These are phyloP conservation scores for Eutrema yunnanense DNA, from an alignment of 345 rosid species.

Conservation along the genomic window DNA sequence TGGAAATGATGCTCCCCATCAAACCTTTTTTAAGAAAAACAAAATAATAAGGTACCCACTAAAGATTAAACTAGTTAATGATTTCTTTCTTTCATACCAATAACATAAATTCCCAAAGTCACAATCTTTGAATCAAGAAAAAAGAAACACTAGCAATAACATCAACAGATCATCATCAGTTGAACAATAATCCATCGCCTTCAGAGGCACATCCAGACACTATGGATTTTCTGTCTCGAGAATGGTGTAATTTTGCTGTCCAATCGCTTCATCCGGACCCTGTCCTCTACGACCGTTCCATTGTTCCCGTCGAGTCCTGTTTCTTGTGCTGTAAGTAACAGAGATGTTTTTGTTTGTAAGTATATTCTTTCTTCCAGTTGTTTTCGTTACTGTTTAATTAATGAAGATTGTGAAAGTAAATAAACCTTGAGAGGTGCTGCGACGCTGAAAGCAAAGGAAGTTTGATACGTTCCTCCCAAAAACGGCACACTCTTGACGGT, in stretches of 20 bases:
- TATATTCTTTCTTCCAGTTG: too few relatives aligned
- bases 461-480: too few relatives aligned
- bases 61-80: neutral
- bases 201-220: constrained; percentile 89
- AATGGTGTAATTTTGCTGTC: constrained; percentile 92
- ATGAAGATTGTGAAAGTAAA: constrained; percentile 15
- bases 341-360: neutral
- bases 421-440: constrained; percentile 82
- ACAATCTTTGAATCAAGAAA: neutral
- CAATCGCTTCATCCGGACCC: constrained; percentile 64
- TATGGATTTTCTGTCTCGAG: constrained; percentile 79
- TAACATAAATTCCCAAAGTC: constrained; percentile 21
- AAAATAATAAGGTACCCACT: constrained; percentile 23
- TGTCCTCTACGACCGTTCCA: constrained; percentile 34
- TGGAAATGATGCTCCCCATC: constrained; percentile 30
- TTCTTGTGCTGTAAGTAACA: constrained; percentile 49
- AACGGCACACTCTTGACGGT: too few relatives aligned
- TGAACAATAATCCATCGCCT: constrained; percentile 37
- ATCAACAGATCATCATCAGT: constrained; percentile 2
- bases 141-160: neutral
- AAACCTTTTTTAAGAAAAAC: neutral
- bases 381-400: neutral
- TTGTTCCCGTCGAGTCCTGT: constrained; percentile 31
- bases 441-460: constrained; percentile 68
- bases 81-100: constrained; percentile 9